Conservation (phyloP, 202 grass and related monocot genomes). For the Carex arenaria region DNA sequence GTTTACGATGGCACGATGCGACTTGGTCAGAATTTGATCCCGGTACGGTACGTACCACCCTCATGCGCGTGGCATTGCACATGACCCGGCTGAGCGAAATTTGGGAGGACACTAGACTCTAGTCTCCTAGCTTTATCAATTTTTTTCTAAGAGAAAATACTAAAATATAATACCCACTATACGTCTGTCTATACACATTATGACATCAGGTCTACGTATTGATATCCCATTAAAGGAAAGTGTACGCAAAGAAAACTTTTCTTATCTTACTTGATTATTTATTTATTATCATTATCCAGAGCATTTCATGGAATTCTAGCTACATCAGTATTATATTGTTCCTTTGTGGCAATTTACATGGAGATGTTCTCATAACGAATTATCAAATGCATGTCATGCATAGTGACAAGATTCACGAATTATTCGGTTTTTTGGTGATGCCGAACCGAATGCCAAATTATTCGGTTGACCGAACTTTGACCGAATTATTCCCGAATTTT, state of each 20-base stretch:
- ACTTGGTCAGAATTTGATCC: too few species aligned
- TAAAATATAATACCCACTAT: neutral
- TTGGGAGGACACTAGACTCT: too few species aligned
- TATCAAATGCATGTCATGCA: neutral
- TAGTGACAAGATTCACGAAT: too few species aligned
- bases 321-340: neutral
- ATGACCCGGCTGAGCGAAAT: too few species aligned
- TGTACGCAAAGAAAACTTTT: slow-evolving; percentile 11
- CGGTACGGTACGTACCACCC: too few species aligned
- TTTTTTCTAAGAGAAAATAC: neutral
- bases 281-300: slow-evolving; percentile 9
- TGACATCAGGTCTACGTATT: slow-evolving; percentile 14
- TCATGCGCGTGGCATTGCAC: too few species aligned
- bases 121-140: neutral
- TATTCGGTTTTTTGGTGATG: too few species aligned
- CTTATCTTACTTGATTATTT: neutral
- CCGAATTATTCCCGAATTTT: too few species aligned
- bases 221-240: slow-evolving; percentile 10
- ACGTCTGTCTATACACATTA: neutral
- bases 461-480: too few species aligned
- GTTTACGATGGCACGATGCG: too few species aligned
- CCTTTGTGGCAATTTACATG: neutral
- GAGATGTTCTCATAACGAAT: neutral
- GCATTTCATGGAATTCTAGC: neutral
- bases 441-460: too few species aligned